Evolutionary conservation across 2,329 filamentous ascomycete species (phyloP).

Genomic region (Diaporthe destruens): DNA sequence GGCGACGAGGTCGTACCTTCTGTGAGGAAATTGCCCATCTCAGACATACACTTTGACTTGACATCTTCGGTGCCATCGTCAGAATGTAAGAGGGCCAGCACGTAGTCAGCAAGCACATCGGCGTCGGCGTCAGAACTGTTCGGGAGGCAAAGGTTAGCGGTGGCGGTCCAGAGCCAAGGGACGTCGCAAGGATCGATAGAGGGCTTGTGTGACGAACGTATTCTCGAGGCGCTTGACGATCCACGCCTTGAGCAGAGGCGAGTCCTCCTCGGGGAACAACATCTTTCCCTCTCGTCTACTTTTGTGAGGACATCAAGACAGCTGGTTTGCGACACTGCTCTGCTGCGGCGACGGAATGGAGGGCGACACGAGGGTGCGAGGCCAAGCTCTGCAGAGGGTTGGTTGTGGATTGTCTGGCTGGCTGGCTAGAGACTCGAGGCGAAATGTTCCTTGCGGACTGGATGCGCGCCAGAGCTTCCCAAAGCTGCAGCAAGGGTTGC

Average conservation of each 20-base stretch:
- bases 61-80: slow-evolving; percentile 76
- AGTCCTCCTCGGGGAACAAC: slow-evolving; percentile 74
- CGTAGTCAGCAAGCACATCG: slow-evolving; percentile 86
- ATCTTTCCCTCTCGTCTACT: slow-evolving; percentile 55
- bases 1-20: slow-evolving; percentile 62
- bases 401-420: not conserved
- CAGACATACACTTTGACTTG: slow-evolving; percentile 75
- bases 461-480: slow-evolving; percentile 6
- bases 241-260: slow-evolving; percentile 78
- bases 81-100: slow-evolving; percentile 80
- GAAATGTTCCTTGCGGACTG: slow-evolving; percentile 5
- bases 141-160: slow-evolving; percentile 22
- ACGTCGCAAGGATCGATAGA: slow-evolving; percentile 22
- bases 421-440: not conserved
- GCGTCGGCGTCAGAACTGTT: slow-evolving; percentile 81
- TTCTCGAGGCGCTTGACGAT: slow-evolving; percentile 82
- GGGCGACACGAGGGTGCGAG: not conserved
- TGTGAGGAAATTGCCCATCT: slow-evolving; percentile 81
- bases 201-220: slow-evolving; percentile 65
- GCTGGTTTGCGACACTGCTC: not conserved
- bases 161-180: not conserved
- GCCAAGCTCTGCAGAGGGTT: not conserved
- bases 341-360: not conserved
- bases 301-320: slow-evolving; percentile 37
- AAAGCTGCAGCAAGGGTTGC: slow-evolving; percentile 27